phyloP scores from a whole-genome alignment of 2,329 filamentous ascomycete species.

The Fusarium longipes region DNA sequence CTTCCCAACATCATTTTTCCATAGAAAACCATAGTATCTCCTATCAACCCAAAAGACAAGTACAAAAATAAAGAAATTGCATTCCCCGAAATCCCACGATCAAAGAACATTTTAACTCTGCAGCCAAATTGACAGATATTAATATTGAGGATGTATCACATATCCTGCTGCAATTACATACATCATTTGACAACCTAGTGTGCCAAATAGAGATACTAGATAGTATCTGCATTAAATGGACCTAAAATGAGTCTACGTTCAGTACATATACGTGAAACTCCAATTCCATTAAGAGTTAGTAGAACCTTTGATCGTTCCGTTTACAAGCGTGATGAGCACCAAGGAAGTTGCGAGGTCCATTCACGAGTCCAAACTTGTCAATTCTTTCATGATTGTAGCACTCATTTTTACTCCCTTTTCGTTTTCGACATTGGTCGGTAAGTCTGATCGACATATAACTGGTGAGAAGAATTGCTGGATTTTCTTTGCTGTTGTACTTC shows the following conservation, averaged over 20 bases:
- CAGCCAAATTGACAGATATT: slow-evolving; percentile 9
- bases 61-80: slow-evolving; percentile 6
- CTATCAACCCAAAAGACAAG: slow-evolving; percentile 8
- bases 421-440: background rate
- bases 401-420: slow-evolving; percentile 12
- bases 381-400: slow-evolving; percentile 14
- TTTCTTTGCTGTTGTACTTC: slow-evolving; percentile 1
- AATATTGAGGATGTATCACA: slow-evolving; percentile 10
- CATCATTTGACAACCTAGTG: slow-evolving; percentile 1
- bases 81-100: slow-evolving; percentile 6
- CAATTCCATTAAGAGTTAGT: slow-evolving; percentile 1
- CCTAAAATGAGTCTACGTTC: slow-evolving; percentile 2
- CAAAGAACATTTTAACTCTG: slow-evolving; percentile 9
- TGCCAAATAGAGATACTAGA: background rate
- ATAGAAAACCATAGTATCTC: slow-evolving; percentile 7
- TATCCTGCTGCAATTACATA: slow-evolving; percentile 7
- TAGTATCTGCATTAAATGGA: background rate
- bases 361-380: slow-evolving; percentile 2
- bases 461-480: background rate
- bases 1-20: slow-evolving; percentile 5
- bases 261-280: slow-evolving; percentile 8
- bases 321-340: slow-evolving; percentile 6
- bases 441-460: slow-evolving; percentile 5
- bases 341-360: slow-evolving; percentile 13
- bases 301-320: slow-evolving; percentile 8